Conservation (phyloP, 2,329 filamentous ascomycete genomes). For the Colletotrichum liriopes region DNA sequence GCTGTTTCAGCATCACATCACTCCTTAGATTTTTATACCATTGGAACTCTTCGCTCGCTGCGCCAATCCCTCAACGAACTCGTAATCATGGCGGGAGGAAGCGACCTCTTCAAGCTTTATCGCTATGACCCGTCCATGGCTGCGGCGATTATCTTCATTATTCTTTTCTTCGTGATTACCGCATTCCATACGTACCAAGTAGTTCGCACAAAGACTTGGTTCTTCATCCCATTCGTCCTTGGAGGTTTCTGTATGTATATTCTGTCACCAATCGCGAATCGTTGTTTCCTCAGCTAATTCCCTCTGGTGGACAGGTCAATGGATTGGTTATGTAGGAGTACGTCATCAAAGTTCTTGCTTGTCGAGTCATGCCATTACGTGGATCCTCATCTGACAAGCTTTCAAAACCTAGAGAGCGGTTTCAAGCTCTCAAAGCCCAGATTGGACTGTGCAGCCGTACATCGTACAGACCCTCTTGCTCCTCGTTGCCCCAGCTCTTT, state of each 20-base stretch:
- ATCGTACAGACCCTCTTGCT: slow-evolving; percentile 27
- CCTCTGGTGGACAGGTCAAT: too few species aligned
- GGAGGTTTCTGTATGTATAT: slow-evolving; percentile 54
- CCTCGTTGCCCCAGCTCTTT: slow-evolving; percentile 30
- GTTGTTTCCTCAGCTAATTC: too few species aligned
- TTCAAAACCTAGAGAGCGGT: slow-evolving; percentile 33
- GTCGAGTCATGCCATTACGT: too few species aligned
- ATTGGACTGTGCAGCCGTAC: neutral
- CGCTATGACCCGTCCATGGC: neutral
- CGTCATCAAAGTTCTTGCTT: too few species aligned
- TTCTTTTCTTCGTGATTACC: slow-evolving; percentile 42
- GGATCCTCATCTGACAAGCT: too few species aligned
- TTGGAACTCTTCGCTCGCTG: too few species aligned
- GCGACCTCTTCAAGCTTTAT: neutral
- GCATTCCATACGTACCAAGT: slow-evolving; percentile 58
- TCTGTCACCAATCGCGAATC: too few species aligned
- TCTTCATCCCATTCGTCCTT: slow-evolving; percentile 66
- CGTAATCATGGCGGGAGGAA: too few species aligned
- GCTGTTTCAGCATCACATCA: too few species aligned
- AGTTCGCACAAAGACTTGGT: slow-evolving; percentile 61
- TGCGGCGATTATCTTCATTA: neutral
- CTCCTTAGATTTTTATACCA: too few species aligned
- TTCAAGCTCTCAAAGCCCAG: neutral
- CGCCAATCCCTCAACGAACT: too few species aligned
- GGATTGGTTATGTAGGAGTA: too few species aligned